phyloP scores from a whole-genome alignment of 441 rosid genomes.

The Breynia disticha region DNA sequence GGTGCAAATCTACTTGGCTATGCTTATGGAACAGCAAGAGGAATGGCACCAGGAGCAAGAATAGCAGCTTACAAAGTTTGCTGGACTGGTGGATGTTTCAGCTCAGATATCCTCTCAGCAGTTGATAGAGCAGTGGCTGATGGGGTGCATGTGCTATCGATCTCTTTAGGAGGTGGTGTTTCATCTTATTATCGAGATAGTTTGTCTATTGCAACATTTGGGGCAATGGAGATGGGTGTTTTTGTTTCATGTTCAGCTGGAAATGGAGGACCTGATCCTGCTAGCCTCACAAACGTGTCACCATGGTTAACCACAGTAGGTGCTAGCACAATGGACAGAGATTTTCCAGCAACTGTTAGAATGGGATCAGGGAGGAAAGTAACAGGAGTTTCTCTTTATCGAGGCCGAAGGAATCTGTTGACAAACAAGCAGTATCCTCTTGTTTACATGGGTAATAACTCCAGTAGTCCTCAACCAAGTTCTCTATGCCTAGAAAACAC shows the following conservation, averaged over 20 bases:
- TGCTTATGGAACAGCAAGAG: slow-evolving; percentile 70
- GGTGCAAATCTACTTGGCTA: slow-evolving; percentile 56
- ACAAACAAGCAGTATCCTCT: slow-evolving; percentile 38
- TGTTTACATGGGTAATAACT: slow-evolving; percentile 47
- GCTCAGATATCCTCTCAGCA: slow-evolving; percentile 74
- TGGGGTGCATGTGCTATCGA: slow-evolving; percentile 70
- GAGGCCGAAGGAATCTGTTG: slow-evolving; percentile 43
- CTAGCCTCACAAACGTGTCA: slow-evolving; percentile 71
- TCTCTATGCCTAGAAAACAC: slow-evolving; percentile 65
- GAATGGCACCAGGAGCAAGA: slow-evolving; percentile 75
- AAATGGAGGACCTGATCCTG: slow-evolving; percentile 75
- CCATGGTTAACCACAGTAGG: slow-evolving; percentile 88
- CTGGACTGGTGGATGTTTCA: slow-evolving; percentile 56
- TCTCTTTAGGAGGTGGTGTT: slow-evolving; percentile 78
- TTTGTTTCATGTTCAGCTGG: slow-evolving; percentile 89
- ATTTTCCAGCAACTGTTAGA: slow-evolving; percentile 53
- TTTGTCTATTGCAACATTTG: slow-evolving; percentile 74
- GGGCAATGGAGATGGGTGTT: slow-evolving; percentile 54
- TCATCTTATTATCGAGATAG: slow-evolving; percentile 53
- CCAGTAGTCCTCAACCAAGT: slow-evolving; percentile 28
- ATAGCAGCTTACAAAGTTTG: slow-evolving; percentile 82
- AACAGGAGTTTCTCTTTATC: slow-evolving; percentile 64
- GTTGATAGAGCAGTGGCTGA: slow-evolving; percentile 76
- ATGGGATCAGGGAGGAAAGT: slow-evolving; percentile 55
- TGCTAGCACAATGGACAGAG: slow-evolving; percentile 71